These are phyloP conservation scores for Dactylellina leptospora DNA, from an alignment of 2,329 filamentous ascomycete species.

Conservation along the genomic window DNA sequence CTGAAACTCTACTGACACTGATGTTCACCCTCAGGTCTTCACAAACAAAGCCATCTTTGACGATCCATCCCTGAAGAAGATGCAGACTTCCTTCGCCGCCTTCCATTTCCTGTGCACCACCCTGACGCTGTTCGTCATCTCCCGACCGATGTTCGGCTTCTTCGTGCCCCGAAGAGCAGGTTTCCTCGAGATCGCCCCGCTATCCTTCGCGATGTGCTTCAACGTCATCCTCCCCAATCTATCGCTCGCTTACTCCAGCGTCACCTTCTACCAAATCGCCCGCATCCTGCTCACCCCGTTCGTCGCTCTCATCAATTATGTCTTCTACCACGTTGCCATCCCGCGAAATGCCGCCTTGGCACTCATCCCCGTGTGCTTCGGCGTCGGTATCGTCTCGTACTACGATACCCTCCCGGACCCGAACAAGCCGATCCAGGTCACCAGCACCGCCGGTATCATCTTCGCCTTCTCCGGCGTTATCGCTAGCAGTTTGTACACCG, in stretches of 20 bases:
- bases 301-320: conserved; percentile 72
- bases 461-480: conserved; percentile 73
- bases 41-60: conserved; percentile 76
- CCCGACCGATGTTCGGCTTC: conserved; percentile 68
- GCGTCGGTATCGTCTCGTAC: conserved; percentile 73
- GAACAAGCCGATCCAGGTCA: conserved; percentile 66
- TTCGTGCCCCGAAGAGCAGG: conserved; percentile 69
- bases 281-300: conserved; percentile 73
- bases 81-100: conserved; percentile 72
- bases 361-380: conserved; percentile 69
- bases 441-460: conserved; percentile 68
- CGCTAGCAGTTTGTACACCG: conserved; percentile 73
- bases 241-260: conserved; percentile 72
- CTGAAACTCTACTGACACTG: conserved; percentile 15
- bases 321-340: conserved; percentile 69
- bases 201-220: conserved; percentile 73
- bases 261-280: conserved; percentile 76
- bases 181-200: conserved; percentile 69
- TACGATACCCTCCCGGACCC: conserved; percentile 69
- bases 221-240: conserved; percentile 76
- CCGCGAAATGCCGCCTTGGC: conserved; percentile 67
- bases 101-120: conserved; percentile 76
- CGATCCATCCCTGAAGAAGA: conserved; percentile 69
- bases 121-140: conserved; percentile 70
- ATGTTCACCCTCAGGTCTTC: conserved; percentile 66